Conservation (phyloP, 306 rosid species). For the Psophocarpus tetragonolobus region DNA sequence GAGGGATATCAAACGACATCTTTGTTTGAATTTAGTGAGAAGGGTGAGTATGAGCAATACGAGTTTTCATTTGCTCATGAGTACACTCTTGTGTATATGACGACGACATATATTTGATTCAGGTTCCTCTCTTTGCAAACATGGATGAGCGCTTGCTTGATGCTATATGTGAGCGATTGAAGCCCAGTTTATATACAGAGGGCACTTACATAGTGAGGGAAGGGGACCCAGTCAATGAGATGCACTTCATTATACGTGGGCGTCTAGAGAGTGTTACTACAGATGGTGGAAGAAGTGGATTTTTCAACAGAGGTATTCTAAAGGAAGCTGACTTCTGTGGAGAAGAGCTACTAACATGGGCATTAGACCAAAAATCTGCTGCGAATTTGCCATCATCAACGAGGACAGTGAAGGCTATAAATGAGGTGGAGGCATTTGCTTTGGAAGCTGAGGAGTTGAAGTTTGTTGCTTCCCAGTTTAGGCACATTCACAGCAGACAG, state of each 20-base stretch:
- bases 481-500: slow-evolving; percentile 80
- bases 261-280: slow-evolving; percentile 86
- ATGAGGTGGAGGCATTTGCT: slow-evolving; percentile 94
- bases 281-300: slow-evolving; percentile 95
- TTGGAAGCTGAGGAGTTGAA: slow-evolving; percentile 88
- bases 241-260: slow-evolving; percentile 91
- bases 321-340: slow-evolving; percentile 90
- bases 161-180: slow-evolving; percentile 88
- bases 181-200: slow-evolving; percentile 79
- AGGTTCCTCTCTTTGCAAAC: slow-evolving; percentile 93
- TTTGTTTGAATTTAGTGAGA: slow-evolving; percentile 77
- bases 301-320: slow-evolving; percentile 80
- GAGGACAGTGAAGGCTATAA: slow-evolving; percentile 74
- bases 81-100: neutral
- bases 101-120: slow-evolving; percentile 21
- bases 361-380: slow-evolving; percentile 77
- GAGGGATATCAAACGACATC: slow-evolving; percentile 59
- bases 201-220: slow-evolving; percentile 72
- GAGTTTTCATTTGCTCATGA: slow-evolving; percentile 1
- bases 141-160: slow-evolving; percentile 92
- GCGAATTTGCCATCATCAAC: slow-evolving; percentile 90
- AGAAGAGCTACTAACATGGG: slow-evolving; percentile 94
- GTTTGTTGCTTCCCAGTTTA: slow-evolving; percentile 85
- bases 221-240: slow-evolving; percentile 89
- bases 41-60: slow-evolving; percentile 47